phyloP scores from a whole-genome alignment of 2,329 filamentous ascomycete genomes.

The Trichoderma aggressivum region DNA sequence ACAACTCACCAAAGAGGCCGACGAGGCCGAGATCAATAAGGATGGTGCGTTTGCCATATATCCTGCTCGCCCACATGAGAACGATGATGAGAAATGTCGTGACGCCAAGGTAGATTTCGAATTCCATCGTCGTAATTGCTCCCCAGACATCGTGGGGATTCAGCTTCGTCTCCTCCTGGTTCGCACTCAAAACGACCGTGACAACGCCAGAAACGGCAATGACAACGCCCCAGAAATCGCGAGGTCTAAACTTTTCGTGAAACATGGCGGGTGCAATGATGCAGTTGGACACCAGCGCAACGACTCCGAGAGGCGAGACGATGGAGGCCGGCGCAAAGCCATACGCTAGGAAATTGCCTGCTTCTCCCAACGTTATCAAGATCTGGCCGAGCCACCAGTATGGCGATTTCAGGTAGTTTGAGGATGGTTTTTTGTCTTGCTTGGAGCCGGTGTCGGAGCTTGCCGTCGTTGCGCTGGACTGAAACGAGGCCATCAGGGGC shows the following conservation, averaged over 20 bases:
- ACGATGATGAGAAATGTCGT: conserved; percentile 69
- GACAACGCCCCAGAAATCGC: conserved; percentile 84
- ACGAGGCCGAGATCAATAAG: conserved; percentile 91
- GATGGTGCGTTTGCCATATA: conserved; percentile 81
- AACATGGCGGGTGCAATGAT: conserved; percentile 93
- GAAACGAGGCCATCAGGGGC: conserved; percentile 50
- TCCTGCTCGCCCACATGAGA: conserved; percentile 78
- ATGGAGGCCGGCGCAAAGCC: conserved; percentile 97
- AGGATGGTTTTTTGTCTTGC: conserved; percentile 42
- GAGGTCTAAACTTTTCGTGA: conserved; percentile 79
- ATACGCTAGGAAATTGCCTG: conserved; percentile 95
- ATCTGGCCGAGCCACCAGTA: conserved; percentile 97
- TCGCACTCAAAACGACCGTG: conserved; percentile 88
- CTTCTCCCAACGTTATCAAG: conserved; percentile 88
- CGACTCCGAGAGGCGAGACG: conserved; percentile 93
- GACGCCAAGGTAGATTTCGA: conserved; percentile 83
- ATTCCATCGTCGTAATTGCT: conserved; percentile 82
- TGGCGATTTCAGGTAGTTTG: conserved; percentile 81
- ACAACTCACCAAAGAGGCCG: conserved; percentile 75
- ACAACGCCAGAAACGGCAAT: conserved; percentile 86
- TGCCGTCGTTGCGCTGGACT: conserved; percentile 35
- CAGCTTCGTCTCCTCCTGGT: conserved; percentile 82
- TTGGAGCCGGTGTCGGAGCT: conserved; percentile 25
- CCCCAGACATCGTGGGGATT: conserved; percentile 87
- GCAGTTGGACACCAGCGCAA: conserved; percentile 93